Evolutionary conservation across 2,329 filamentous ascomycete genomes (phyloP), one percentile per base, ranked within the genome.

Genomic region (Ceratocystis albifundus): DNA sequence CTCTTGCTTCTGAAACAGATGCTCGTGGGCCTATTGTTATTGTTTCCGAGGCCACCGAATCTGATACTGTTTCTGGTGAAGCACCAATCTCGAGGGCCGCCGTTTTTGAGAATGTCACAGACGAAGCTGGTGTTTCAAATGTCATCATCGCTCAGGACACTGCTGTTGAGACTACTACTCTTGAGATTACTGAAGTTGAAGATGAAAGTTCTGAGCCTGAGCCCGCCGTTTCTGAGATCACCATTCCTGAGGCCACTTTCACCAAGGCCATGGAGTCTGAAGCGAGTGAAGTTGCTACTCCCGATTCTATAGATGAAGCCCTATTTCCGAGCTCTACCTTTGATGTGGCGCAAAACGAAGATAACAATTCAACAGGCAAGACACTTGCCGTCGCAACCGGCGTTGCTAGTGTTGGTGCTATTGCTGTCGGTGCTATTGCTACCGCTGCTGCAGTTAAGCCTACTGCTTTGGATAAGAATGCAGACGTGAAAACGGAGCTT

Each of bases 41-140:
- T 59, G 17, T 65, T 61, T 55, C 30, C n/a, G 64, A 65, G 17
- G 41, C 53, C n/a, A 15, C 22, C 57, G 15, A 25, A n/a, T 12
- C 30, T 15, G 55, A 65, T 20, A 20, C 46, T 55, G 53, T 53
- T 48, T 22, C n/a, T 22, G 46, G 50, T 12, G 36, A 41, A 41
- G 36, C 10, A 41, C 36, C 36, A 41, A 15, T 32, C 17, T 25
- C 65, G 32, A 36, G 32, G 10, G 41, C 28, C 22, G 41, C 61
- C 28, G 55, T n/a, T 15, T 45, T 28, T 36, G 48, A 64, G 17
- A 8, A 32, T 59, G 28, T 41, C 36, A 41, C 10, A 41, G 46
- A 55, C 6, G 36, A 41, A 15, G 10, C 36, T 4, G 12, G 3
- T 41, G 20, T 17, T 6, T 25, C 65, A 45, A 48, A 30, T 20